phyloP scores from a whole-genome alignment of 148 eudicot species.

The Selenicereus undatus region DNA sequence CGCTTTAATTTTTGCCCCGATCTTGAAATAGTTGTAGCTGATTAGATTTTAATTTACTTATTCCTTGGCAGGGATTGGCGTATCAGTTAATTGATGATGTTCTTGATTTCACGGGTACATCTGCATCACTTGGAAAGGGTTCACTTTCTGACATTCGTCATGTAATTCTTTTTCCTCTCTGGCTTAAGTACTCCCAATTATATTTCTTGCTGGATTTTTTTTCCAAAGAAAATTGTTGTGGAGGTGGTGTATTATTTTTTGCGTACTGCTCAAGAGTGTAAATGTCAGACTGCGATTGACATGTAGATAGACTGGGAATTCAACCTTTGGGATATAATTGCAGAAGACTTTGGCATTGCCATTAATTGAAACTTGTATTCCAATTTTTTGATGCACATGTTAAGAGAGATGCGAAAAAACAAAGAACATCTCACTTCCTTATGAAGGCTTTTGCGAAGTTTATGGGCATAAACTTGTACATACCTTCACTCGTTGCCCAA shows the following conservation, averaged over 20 bases:
- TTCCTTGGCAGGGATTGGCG: conserved; percentile 67
- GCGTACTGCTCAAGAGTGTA: not conserved
- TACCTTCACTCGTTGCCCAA: too few relatives aligned
- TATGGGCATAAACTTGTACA: too few relatives aligned
- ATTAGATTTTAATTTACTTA: conserved; percentile 1
- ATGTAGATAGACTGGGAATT: not conserved
- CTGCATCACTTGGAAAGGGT: conserved; percentile 90
- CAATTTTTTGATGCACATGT: not conserved
- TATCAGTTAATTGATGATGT: conserved; percentile 87
- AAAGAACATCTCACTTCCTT: too few relatives aligned
- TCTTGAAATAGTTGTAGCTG: not conserved
- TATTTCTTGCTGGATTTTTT: not conserved
- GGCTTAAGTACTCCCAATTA: not conserved
- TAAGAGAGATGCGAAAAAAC: too few relatives aligned
- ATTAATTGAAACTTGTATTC: not conserved
- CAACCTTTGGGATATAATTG: not conserved
- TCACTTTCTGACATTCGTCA: conserved; percentile 89
- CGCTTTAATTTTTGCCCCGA: not conserved
- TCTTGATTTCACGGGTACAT: conserved; percentile 91
- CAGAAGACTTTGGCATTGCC: not conserved
- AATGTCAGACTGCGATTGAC: not conserved
- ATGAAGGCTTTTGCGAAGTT: too few relatives aligned
- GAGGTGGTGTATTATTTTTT: not conserved
- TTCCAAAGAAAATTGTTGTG: not conserved
- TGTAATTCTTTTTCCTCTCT: conserved; percentile 35